Conservation (phyloP, 495 filamentous ascomycete species). For the Friedmanniomyces simplex region DNA sequence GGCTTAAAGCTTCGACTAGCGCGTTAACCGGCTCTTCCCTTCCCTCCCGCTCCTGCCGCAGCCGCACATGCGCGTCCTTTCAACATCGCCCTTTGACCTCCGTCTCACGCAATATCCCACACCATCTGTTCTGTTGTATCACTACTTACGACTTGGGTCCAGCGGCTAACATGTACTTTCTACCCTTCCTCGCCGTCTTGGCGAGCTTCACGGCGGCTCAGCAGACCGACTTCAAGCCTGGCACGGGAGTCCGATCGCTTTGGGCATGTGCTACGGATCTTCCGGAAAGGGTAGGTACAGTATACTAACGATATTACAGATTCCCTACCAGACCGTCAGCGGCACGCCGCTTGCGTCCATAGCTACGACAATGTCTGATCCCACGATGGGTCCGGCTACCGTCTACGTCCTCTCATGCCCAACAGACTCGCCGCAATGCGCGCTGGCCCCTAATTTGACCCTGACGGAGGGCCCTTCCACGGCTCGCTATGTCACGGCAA, state of each 20-base stretch:
- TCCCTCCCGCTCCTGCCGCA: too few relatives aligned
- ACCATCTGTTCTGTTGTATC: background rate
- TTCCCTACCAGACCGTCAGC: conserved; percentile 7
- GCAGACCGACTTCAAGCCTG: conserved; percentile 4
- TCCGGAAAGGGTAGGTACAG: background rate
- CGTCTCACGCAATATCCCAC: too few relatives aligned
- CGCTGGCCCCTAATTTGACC: conserved; percentile 7
- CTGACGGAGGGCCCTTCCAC: conserved; percentile 6
- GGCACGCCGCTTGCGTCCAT: conserved; percentile 10
- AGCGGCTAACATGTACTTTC: background rate
- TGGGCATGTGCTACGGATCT: background rate
- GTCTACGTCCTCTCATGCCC: conserved; percentile 10
- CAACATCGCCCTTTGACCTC: background rate
- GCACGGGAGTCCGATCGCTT: conserved; percentile 3
- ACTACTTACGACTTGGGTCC: background rate
- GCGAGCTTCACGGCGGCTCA: background rate
- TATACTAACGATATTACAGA: background rate
- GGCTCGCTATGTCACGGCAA: background rate
- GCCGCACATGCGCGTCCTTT: background rate
- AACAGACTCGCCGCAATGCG: conserved; percentile 5
- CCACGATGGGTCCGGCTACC: conserved; percentile 1
- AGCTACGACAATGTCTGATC: background rate
- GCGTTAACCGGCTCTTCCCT: too few relatives aligned
- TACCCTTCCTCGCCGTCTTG: background rate
- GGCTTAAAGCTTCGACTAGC: too few relatives aligned